Evolutionary conservation across 2,329 filamentous ascomycete species (phyloP).

Genomic region (Lecanosticta acicola): DNA sequence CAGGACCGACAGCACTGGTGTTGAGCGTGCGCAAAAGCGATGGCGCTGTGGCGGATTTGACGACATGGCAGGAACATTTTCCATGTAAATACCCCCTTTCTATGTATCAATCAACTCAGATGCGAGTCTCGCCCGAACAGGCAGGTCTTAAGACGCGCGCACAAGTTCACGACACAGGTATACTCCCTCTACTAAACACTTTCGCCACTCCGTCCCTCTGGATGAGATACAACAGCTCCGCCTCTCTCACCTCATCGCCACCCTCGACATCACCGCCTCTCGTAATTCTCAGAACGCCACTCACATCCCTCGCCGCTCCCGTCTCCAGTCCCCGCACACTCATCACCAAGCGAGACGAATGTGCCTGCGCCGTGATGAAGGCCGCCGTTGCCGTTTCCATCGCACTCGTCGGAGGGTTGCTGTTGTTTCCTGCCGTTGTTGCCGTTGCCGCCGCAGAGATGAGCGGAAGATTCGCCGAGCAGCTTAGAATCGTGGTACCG

Average conservation of each 20-base stretch:
- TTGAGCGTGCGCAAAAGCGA: too few relatives aligned
- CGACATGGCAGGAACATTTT: too few relatives aligned
- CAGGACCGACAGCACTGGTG: not conserved
- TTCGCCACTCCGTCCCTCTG: slow-evolving; percentile 70
- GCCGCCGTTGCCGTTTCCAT: slow-evolving; percentile 66
- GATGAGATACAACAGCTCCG: slow-evolving; percentile 76
- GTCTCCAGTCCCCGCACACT: slow-evolving; percentile 74
- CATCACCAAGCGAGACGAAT: slow-evolving; percentile 66
- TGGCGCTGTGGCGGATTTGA: too few relatives aligned
- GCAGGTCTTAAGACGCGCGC: too few relatives aligned
- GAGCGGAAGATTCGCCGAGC: slow-evolving; percentile 69
- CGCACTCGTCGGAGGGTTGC: slow-evolving; percentile 45
- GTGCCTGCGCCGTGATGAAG: slow-evolving; percentile 67
- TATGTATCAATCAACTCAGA: too few relatives aligned
- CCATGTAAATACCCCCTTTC: too few relatives aligned
- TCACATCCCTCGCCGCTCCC: slow-evolving; percentile 83
- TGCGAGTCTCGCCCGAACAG: too few relatives aligned
- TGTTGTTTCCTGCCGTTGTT: too few relatives aligned
- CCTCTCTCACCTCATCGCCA: slow-evolving; percentile 41
- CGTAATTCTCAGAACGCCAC: slow-evolving; percentile 75
- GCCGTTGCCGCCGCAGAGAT: slow-evolving; percentile 46
- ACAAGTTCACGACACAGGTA: too few relatives aligned
- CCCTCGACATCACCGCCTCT: slow-evolving; percentile 42
- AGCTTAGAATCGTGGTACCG: slow-evolving; percentile 59
- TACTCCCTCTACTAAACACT: slow-evolving; percentile 74